phyloP scores from a whole-genome alignment of 1,139 yeast genomes.

The Kluyveromyces marxianus region DNA sequence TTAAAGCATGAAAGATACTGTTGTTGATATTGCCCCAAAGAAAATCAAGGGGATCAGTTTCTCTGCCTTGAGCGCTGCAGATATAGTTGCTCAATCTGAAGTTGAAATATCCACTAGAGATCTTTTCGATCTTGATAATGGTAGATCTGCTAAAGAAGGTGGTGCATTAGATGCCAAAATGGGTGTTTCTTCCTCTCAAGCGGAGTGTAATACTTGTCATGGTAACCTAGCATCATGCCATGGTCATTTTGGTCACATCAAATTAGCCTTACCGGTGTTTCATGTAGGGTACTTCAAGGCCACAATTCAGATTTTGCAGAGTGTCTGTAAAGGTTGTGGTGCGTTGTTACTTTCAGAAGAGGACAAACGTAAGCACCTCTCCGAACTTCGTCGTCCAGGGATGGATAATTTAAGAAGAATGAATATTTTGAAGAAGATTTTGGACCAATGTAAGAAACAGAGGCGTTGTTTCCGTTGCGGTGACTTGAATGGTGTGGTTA shows the following conservation, averaged over 20 bases:
- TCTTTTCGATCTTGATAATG: constrained; percentile 81
- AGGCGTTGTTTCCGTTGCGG: constrained; percentile 84
- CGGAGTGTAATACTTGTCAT: constrained; percentile 85
- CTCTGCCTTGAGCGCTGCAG: constrained; percentile 84
- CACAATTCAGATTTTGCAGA: constrained; percentile 79
- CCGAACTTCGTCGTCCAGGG: constrained; percentile 78
- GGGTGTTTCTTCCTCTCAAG: constrained; percentile 87
- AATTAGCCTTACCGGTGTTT: constrained; percentile 90
- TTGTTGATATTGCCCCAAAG: constrained; percentile 75
- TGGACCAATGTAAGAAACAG: constrained; percentile 93
- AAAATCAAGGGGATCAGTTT: constrained; percentile 86
- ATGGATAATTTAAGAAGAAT: constrained; percentile 86
- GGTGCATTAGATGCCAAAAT: constrained; percentile 90
- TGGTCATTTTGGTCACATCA: constrained; percentile 96
- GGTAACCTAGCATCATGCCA: constrained; percentile 92
- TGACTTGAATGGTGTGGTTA: constrained; percentile 90
- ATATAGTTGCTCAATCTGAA: constrained; percentile 88
- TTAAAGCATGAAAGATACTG: constrained; percentile 32
- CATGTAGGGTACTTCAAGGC: constrained; percentile 96
- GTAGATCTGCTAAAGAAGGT: constrained; percentile 65
- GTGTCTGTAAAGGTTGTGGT: constrained; percentile 88
- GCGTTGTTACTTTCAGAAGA: constrained; percentile 67
- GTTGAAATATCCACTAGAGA: constrained; percentile 91
- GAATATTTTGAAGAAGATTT: constrained; percentile 73
- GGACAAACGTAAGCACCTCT: constrained; percentile 57